phyloP scores from a whole-genome alignment of 2,329 filamentous ascomycete species.

The Beauveria australis region DNA sequence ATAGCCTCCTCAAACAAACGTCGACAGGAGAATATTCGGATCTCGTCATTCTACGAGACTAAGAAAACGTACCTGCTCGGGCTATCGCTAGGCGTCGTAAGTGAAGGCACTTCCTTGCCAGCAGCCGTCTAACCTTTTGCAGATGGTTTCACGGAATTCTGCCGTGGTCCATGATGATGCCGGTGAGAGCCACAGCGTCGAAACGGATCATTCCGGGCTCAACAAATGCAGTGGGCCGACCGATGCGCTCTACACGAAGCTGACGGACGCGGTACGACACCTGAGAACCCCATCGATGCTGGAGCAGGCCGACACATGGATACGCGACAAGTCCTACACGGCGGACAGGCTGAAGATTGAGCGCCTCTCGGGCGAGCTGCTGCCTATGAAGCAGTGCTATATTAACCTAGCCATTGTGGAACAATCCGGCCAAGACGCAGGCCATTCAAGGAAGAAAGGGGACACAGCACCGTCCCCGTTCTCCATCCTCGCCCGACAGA shows the following conservation, averaged over 20 bases:
- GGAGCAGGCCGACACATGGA: constrained; percentile 16
- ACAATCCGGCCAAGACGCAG: constrained; percentile 9
- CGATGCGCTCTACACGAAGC: constrained; percentile 8
- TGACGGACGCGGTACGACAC: background rate
- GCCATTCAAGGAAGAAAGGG: background rate
- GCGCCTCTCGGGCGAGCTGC: constrained; percentile 24
- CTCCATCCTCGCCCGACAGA: background rate
- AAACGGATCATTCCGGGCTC: constrained; percentile 16
- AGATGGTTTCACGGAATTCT: constrained; percentile 13
- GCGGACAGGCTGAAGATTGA: constrained; percentile 22
- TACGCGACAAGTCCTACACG: constrained; percentile 19
- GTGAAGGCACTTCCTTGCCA: background rate
- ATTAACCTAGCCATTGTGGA: constrained; percentile 31
- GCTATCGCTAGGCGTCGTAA: no score
- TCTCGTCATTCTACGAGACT: no score
- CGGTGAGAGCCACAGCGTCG: background rate
- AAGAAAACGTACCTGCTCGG: no score
- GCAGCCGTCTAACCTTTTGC: background rate
- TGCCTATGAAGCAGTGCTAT: constrained; percentile 29
- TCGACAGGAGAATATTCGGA: no score
- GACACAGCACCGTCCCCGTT: background rate
- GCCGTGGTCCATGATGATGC: background rate
- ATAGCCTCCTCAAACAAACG: no score
- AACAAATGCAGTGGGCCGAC: constrained; percentile 13
- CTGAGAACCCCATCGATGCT: background rate